Evolutionary conservation across 2,329 filamentous ascomycete genomes (phyloP), one percentile per base, ranked within the genome.

Genomic region (Paramyrothecium sp.): DNA sequence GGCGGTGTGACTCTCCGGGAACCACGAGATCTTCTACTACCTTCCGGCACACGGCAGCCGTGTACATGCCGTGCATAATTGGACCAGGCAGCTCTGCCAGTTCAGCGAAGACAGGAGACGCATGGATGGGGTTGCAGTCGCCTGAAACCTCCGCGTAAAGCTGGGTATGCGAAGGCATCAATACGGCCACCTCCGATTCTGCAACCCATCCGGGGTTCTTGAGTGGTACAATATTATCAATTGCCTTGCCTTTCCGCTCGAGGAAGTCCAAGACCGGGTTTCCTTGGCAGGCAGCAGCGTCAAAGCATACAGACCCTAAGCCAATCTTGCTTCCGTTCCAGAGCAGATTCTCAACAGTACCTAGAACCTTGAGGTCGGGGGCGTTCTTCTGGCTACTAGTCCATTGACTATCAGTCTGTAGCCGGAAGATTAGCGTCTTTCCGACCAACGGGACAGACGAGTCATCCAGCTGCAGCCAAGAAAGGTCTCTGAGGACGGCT

Each of bases 21-120:
- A 94, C 95, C 54, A 95, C 95, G 95, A 95, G 99, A 0, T 92
- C 98, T 82, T 99, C 95, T 7, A 99, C 93, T 54, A 99, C 81
- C 71, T 92, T 96, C 68, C 96, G 89, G 30, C 99, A 94, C 38
- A 95, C 91, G 63, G 95, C 95, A 75, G 94, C 98, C 2, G 93
- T 96, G 82, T 98, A 99, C 95, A 99, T 99, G 72, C 95, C 95
- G 73, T 99, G 95, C 1, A 95, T 99, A 69, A 99, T 99, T 48
- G 95, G 99, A 53, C 95, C 96, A 1, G 93, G 93, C 17, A 99
- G 83, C 73, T 93, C 95, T 71, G 95, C 96, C 69, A 98, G 99
- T 77, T 87, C 92, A 33, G 95, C 91, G 78, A 99, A 99, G 56
- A 97, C 92, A 56, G 95, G 89, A 13, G 95, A 97, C 49, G 99